phyloP scores from a whole-genome alignment of 2,329 filamentous ascomycete genomes.

The Acarospora socialis region DNA sequence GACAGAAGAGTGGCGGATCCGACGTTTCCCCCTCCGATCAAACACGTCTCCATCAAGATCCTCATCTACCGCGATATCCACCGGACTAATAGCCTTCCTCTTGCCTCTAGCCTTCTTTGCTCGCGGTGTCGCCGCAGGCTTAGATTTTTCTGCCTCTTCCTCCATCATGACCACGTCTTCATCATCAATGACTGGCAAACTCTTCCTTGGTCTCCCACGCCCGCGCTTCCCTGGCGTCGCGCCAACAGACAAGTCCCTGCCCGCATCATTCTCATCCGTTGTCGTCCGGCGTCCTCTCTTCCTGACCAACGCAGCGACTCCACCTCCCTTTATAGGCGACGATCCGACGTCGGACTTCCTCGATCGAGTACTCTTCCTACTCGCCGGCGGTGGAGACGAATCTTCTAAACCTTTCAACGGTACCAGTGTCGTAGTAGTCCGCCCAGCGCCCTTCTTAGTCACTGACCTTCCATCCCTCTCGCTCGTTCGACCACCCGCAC shows the following conservation, averaged over 20 bases:
- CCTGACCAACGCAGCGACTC: too few relatives aligned
- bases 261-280: not conserved
- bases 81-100: slow-evolving; percentile 10
- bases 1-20: too few relatives aligned
- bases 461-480: too few relatives aligned
- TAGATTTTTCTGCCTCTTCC: too few relatives aligned
- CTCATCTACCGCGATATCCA: not conserved
- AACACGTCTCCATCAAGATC: slow-evolving; percentile 4
- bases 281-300: slow-evolving; percentile 6
- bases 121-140: too few relatives aligned
- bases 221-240: slow-evolving; percentile 17
- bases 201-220: slow-evolving; percentile 26
- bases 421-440: slow-evolving; percentile 10
- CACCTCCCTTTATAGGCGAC: too few relatives aligned
- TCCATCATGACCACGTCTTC: slow-evolving; percentile 14
- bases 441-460: slow-evolving; percentile 3
- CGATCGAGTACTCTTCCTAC: slow-evolving; percentile 9
- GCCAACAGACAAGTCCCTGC: not conserved
- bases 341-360: too few relatives aligned
- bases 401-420: slow-evolving; percentile 12
- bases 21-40: too few relatives aligned
- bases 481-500: not conserved
- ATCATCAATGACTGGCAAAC: slow-evolving; percentile 13
- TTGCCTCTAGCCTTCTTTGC: slow-evolving; percentile 5
- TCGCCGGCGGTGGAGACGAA: slow-evolving; percentile 3